phyloP scores from a whole-genome alignment of 2,329 filamentous ascomycete species.

The Beauveria sp. region DNA sequence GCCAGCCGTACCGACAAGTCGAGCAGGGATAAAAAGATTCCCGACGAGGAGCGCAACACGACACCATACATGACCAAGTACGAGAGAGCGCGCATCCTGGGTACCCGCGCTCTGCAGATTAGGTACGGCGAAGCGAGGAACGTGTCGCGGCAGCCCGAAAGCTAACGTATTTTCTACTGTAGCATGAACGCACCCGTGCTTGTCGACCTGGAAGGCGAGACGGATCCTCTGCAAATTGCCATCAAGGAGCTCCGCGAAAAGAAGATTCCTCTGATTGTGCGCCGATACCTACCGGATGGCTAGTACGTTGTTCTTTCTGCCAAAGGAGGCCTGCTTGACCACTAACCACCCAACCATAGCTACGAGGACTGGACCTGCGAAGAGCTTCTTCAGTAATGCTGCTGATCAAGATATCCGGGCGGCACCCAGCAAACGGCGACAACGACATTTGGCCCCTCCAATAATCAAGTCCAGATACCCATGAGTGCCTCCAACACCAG shows the following conservation, averaged over 20 bases:
- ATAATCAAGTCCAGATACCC: background rate
- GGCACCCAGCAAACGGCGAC: background rate
- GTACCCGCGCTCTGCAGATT: constrained; percentile 90
- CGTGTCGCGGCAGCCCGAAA: no score
- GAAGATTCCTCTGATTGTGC: constrained; percentile 94
- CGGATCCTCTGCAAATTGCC: constrained; percentile 93
- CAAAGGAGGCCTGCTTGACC: background rate
- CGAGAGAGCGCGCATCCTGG: constrained; percentile 86
- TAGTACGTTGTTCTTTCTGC: constrained; percentile 53
- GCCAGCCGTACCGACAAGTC: constrained; percentile 47
- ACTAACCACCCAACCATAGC: constrained; percentile 37
- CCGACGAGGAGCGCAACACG: constrained; percentile 78
- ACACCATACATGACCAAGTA: constrained; percentile 99
- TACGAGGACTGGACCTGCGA: constrained; percentile 99
- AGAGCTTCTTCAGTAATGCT: constrained; percentile 65
- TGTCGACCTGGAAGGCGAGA: constrained; percentile 95
- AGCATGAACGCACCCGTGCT: constrained; percentile 97
- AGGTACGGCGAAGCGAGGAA: constrained; percentile 51
- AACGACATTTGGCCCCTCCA: background rate
- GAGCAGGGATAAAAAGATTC: constrained; percentile 77
- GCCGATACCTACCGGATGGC: constrained; percentile 93
- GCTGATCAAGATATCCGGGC: background rate
- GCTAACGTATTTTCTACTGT: constrained; percentile 15
- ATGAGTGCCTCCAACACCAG: background rate
- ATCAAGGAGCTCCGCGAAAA: constrained; percentile 97